Evolutionary conservation across 2,329 filamentous ascomycete genomes (phyloP).

Genomic region (Ceratocystis variospora): DNA sequence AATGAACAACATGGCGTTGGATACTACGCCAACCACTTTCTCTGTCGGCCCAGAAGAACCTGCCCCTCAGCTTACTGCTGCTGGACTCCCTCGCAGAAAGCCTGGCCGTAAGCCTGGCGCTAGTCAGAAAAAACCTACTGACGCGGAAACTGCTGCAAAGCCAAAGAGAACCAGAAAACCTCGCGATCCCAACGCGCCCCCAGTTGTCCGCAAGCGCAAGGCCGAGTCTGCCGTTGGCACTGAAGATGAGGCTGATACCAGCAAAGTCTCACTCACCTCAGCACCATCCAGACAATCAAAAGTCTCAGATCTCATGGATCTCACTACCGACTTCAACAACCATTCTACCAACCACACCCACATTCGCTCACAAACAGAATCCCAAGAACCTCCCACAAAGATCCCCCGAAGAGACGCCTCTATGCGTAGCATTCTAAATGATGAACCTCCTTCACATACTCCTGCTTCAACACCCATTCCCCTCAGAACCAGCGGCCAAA

Average conservation of each 20-base stretch:
- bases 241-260: slow-evolving; percentile 27
- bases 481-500: slow-evolving; percentile 57
- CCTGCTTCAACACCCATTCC: slow-evolving; percentile 31
- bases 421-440: slow-evolving; percentile 45
- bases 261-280: slow-evolving; percentile 25
- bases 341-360: slow-evolving; percentile 21
- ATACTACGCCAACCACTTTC: slow-evolving; percentile 24
- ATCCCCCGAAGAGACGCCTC: slow-evolving; percentile 41
- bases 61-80: slow-evolving; percentile 40
- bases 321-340: slow-evolving; percentile 17
- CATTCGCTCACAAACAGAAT: slow-evolving; percentile 21
- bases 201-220: slow-evolving; percentile 43
- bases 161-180: slow-evolving; percentile 39
- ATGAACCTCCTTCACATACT: slow-evolving; percentile 35
- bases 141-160: slow-evolving; percentile 29
- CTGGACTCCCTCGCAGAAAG: slow-evolving; percentile 48
- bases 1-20: slow-evolving; percentile 37
- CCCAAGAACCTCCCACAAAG: slow-evolving; percentile 30
- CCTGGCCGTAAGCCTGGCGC: slow-evolving; percentile 51
- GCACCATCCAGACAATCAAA: slow-evolving; percentile 28
- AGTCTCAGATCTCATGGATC: slow-evolving; percentile 29
- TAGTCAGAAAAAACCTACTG: slow-evolving; percentile 33
- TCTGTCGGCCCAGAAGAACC: slow-evolving; percentile 28
- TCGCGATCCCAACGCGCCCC: slow-evolving; percentile 44
- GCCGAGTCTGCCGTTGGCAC: slow-evolving; percentile 30